These are phyloP conservation scores for Cyclostephanos tholiformis DNA, from an alignment of 108 stramenopile genomes.

Conservation along the genomic window DNA sequence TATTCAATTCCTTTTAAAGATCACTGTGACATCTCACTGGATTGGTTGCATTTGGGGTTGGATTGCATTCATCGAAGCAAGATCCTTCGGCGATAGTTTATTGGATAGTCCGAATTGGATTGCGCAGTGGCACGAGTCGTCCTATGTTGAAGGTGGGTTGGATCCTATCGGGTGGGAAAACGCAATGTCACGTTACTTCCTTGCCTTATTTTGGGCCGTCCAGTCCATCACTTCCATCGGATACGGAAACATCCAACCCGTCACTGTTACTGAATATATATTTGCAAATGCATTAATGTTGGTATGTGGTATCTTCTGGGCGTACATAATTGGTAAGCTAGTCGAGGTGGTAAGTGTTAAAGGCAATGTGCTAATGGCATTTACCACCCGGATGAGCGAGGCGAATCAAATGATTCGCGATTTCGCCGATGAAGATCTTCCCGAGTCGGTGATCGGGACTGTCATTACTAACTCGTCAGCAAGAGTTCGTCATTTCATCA, in stretches of 20 bases:
- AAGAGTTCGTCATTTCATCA: conserved; percentile 41
- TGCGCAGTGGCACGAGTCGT: conserved; percentile 31
- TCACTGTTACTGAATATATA: conserved; percentile 43
- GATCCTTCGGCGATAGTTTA: conserved; percentile 31
- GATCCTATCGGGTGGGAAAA: conserved; percentile 55
- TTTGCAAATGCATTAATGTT: conserved; percentile 42
- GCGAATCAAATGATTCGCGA: conserved; percentile 42
- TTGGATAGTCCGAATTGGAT: conserved; percentile 49
- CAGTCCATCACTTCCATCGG: conserved; percentile 59
- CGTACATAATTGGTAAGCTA: conserved; percentile 46
- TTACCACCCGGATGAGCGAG: conserved; percentile 18
- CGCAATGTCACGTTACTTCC: conserved; percentile 40
- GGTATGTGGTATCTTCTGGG: conserved; percentile 44
- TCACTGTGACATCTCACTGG: conserved; percentile 27
- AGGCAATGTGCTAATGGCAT: conserved; percentile 3
- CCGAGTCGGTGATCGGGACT: conserved; percentile 20
- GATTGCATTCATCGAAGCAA: conserved; percentile 40
- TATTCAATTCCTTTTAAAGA: conserved; percentile 27
- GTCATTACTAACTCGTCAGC: conserved; percentile 6
- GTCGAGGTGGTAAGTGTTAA: conserved; percentile 30
- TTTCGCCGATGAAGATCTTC: conserved; percentile 24
- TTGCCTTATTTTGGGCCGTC: conserved; percentile 53
- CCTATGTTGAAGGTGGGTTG: conserved; percentile 35
- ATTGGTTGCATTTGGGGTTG: conserved; percentile 37
- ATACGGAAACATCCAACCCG: conserved; percentile 53